Conservation (phyloP, 2,329 filamentous ascomycete species). For the Chalara sp. region DNA sequence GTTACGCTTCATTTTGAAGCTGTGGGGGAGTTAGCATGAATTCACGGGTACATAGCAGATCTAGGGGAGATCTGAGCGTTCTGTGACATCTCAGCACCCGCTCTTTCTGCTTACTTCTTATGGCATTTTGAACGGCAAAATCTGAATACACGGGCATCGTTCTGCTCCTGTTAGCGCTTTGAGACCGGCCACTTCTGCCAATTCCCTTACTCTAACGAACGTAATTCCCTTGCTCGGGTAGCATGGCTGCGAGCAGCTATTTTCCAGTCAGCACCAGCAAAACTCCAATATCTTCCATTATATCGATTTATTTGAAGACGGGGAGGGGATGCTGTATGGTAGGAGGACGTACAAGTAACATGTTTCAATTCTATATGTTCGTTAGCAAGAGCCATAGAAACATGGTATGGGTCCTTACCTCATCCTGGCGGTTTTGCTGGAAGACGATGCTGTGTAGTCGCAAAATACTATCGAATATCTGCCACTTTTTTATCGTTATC, state of each 20-base stretch:
- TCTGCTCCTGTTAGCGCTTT: conserved; percentile 9
- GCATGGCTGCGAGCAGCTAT: conserved; percentile 63
- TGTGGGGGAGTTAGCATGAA: not conserved
- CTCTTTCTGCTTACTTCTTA: conserved; percentile 13
- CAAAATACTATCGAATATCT: no score
- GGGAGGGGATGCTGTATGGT: no score
- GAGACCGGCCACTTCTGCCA: no score
- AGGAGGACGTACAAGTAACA: conserved; percentile 29
- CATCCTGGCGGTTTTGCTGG: no score
- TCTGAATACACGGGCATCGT: conserved; percentile 42
- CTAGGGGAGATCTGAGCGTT: no score
- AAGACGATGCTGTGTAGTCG: no score
- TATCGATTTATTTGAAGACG: no score
- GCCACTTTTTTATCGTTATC: no score
- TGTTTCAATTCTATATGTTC: conserved; percentile 44
- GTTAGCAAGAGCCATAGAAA: no score
- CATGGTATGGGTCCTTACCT: no score
- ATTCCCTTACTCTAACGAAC: conserved; percentile 15
- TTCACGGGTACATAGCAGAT: not conserved
- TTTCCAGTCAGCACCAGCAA: conserved; percentile 23
- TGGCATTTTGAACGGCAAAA: conserved; percentile 50
- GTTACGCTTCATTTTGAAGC: conserved; percentile 96
- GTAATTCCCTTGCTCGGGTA: conserved; percentile 57
- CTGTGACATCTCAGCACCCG: no score
- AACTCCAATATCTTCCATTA: no score